Conservation (phyloP, 2,329 filamentous ascomycete genomes). For the Paradendryphiella salina region DNA sequence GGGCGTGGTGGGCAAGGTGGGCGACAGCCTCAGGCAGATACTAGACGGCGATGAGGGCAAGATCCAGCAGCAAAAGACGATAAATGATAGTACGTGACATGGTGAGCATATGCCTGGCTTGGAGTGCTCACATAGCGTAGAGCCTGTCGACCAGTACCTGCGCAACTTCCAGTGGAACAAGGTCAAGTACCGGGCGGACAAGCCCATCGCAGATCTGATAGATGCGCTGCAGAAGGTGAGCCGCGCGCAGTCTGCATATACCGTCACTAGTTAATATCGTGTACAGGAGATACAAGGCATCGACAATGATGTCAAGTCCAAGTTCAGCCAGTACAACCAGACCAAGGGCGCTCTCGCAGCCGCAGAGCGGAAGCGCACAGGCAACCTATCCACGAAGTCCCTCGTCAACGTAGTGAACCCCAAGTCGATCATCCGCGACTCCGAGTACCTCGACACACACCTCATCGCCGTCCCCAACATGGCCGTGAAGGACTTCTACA, state of each 20-base stretch:
- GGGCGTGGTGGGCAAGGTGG: constrained; percentile 82
- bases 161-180: constrained; percentile 94
- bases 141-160: constrained; percentile 93
- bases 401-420: constrained; percentile 88
- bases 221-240: constrained; percentile 82
- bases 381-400: constrained; percentile 92
- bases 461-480: constrained; percentile 84
- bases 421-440: constrained; percentile 72
- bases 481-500: constrained; percentile 83
- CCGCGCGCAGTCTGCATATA: neutral
- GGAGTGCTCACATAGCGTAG: constrained; percentile 53
- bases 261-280: neutral
- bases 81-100: constrained; percentile 74
- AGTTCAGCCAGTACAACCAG: constrained; percentile 91
- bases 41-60: constrained; percentile 84
- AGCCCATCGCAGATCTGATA: constrained; percentile 82
- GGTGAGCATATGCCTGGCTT: neutral
- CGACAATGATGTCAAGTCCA: constrained; percentile 93
- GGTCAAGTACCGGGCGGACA: constrained; percentile 93
- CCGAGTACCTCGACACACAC: constrained; percentile 95
- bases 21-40: constrained; percentile 79
- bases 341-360: constrained; percentile 82
- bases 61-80: constrained; percentile 82
- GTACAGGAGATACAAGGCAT: constrained; percentile 80
- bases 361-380: constrained; percentile 85